A percentile compares a stretch with the other conserved stretches of the same genome.
phyloP scores from a whole-genome alignment of 352 stramenopile genomes.

The Elongisporangium anandrum region DNA sequence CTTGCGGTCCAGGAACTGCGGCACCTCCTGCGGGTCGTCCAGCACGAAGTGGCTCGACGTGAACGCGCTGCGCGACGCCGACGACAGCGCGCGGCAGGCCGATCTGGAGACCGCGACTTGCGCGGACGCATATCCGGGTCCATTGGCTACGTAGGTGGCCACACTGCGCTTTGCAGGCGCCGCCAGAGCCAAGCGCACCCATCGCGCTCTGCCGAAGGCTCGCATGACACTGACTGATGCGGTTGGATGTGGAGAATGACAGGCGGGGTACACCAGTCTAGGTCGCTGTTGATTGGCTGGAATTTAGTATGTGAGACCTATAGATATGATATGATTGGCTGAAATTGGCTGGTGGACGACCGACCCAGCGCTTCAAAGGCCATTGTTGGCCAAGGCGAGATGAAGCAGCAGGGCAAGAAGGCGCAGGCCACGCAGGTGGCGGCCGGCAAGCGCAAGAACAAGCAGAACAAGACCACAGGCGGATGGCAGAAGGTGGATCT shows the following conservation, averaged over 20 bases:
- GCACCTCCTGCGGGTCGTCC: constrained; percentile 60
- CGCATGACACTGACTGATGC: constrained; percentile 9
- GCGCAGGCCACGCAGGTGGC: constrained; percentile 24
- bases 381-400: neutral
- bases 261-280: neutral
- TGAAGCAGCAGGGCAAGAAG: constrained; percentile 20
- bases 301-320: neutral
- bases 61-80: constrained; percentile 38
- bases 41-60: constrained; percentile 76
- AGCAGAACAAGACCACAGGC: constrained; percentile 50
- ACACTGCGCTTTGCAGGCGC: neutral
- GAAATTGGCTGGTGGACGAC: constrained; percentile 27
- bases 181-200: constrained; percentile 4
- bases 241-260: constrained; percentile 1
- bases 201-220: constrained; percentile 14
- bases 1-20: constrained; percentile 72
- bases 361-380: neutral
- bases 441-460: constrained; percentile 22
- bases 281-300: constrained; percentile 1
- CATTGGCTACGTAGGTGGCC: neutral
- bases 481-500: constrained; percentile 74
- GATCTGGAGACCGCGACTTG: constrained; percentile 15
- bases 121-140: neutral
- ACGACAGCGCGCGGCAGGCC: constrained; percentile 1
- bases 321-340: constrained; percentile 6